A percentile compares a stretch with the other conserved stretches of the same genome.
Evolutionary conservation across 179 eudicot species (phyloP).

Genomic region (Carnegiea gigantea): DNA sequence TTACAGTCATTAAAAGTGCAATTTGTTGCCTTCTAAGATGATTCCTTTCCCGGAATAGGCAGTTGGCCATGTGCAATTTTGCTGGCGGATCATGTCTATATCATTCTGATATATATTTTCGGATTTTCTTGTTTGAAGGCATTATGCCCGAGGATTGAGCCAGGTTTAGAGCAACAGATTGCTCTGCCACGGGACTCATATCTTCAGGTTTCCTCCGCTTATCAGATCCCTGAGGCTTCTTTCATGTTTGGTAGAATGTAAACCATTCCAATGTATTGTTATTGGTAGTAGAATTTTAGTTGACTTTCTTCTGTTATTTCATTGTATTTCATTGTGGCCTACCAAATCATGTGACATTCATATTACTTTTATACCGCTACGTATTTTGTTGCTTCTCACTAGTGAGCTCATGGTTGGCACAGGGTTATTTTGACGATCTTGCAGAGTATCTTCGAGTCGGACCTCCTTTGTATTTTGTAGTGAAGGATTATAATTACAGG

Average conservation of each 20-base stretch:
- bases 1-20: constrained; percentile 12
- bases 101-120: background rate
- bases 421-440: constrained; percentile 80
- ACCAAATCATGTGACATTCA: background rate
- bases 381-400: constrained; percentile 12
- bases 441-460: constrained; percentile 89
- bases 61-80: background rate
- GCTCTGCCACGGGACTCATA: constrained; percentile 98
- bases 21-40: constrained; percentile 16
- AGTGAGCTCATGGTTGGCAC: constrained; percentile 23
- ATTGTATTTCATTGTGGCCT: background rate
- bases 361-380: background rate
- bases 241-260: constrained; percentile 6
- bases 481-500: constrained; percentile 91
- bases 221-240: constrained; percentile 7
- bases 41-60: constrained; percentile 8
- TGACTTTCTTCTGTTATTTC: background rate
- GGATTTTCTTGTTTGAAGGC: constrained; percentile 43
- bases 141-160: constrained; percentile 80
- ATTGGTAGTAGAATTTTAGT: background rate
- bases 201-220: constrained; percentile 68
- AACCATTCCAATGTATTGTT: background rate
- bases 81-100: background rate
- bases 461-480: constrained; percentile 91
- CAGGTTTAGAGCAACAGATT: constrained; percentile 93